Evolutionary conservation across 371 early-diverging fungal species (phyloP).

Genomic region (Lichtheimia hyalospora): DNA sequence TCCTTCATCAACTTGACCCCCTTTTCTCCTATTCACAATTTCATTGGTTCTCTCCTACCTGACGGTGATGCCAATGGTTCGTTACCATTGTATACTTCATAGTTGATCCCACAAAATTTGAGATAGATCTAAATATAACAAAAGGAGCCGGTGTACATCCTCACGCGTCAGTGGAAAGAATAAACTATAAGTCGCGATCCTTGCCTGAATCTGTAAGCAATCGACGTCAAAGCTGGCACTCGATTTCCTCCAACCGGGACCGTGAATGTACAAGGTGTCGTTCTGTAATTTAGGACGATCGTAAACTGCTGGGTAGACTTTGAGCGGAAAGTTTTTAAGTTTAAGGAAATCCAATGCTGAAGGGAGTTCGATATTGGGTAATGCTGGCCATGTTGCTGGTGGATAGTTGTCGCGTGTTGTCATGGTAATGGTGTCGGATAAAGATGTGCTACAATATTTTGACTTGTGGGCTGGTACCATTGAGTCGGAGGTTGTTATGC

Average conservation of each 20-base stretch:
- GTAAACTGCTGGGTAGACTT: slow-evolving; percentile 40
- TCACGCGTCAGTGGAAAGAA: not conserved
- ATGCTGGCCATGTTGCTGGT: slow-evolving; percentile 79
- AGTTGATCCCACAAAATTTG: slow-evolving; percentile 42
- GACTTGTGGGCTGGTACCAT: no score
- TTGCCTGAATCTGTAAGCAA: slow-evolving; percentile 44
- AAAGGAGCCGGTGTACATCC: no score
- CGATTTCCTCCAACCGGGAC: slow-evolving; percentile 40
- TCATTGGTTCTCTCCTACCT: slow-evolving; percentile 21
- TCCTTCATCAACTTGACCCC: not conserved
- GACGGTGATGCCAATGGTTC: slow-evolving; percentile 48
- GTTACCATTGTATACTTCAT: slow-evolving; percentile 32
- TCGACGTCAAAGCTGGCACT: slow-evolving; percentile 47
- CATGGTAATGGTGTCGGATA: not conserved
- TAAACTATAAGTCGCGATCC: not conserved
- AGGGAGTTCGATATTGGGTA: slow-evolving; percentile 42
- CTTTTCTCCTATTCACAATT: not conserved
- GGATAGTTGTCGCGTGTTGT: slow-evolving; percentile 45
- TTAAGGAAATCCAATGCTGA: slow-evolving; percentile 43
- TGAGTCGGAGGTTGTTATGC: no score
- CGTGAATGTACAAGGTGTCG: slow-evolving; percentile 47
- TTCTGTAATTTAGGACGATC: slow-evolving; percentile 28
- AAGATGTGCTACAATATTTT: no score
- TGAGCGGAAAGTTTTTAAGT: slow-evolving; percentile 44
- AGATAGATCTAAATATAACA: slow-evolving; percentile 37